These are phyloP conservation scores for Durio zibethinus DNA, from an alignment of 345 rosid genomes.

Conservation along the genomic window DNA sequence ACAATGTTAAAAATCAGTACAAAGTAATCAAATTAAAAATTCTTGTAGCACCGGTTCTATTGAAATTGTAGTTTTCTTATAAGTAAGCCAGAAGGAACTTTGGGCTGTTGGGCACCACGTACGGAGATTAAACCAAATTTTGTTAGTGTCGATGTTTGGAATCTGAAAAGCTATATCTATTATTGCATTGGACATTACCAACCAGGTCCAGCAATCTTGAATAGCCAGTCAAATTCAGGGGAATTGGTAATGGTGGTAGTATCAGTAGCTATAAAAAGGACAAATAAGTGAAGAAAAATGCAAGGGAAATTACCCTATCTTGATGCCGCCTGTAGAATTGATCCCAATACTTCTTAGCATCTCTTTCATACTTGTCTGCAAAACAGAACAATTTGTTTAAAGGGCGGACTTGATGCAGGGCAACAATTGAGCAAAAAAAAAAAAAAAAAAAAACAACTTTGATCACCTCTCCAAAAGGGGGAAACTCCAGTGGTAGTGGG, in stretches of 20 bases:
- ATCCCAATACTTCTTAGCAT: conserved; percentile 91
- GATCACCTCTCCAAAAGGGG: conserved; percentile 76
- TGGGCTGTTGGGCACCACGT: neutral
- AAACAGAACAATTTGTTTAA: neutral
- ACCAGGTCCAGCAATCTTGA: neutral
- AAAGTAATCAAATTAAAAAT: neutral
- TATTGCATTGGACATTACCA: neutral
- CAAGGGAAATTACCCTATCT: conserved; percentile 48
- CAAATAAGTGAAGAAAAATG: neutral
- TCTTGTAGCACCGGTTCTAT: neutral
- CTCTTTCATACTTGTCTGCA: conserved; percentile 78
- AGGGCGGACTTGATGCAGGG: neutral
- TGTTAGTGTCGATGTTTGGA: neutral
- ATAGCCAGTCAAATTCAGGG: neutral
- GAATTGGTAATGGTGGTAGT: neutral
- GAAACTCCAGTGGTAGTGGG: conserved; percentile 50
- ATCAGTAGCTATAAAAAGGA: neutral
- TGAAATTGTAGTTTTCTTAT: neutral
- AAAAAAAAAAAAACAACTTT: neutral
- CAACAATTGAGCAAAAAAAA: conserved; percentile 1
- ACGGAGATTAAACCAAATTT: neutral
- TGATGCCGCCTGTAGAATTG: conserved; percentile 78
- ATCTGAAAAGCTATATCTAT: neutral
- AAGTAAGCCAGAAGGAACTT: neutral
- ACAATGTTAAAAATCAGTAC: neutral